Percentiles rank a stretch among this genome's conserved stretches.
phyloP scores from a whole-genome alignment of 345 rosid species.

The Geranium brycei region DNA sequence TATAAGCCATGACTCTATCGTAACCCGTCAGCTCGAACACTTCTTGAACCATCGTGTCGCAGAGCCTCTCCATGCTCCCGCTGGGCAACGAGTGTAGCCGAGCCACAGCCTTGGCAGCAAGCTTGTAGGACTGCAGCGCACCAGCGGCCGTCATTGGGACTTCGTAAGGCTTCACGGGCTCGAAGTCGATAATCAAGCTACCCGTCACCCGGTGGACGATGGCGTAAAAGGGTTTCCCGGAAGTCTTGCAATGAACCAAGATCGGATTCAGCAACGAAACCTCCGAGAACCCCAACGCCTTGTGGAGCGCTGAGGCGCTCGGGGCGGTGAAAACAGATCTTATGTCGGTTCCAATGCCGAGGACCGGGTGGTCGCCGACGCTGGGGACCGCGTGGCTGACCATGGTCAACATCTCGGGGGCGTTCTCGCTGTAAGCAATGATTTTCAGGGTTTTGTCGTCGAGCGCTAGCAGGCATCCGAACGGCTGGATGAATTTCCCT shows the following conservation, averaged over 20 bases:
- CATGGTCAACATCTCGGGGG: slow-evolving; percentile 80
- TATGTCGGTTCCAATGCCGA: slow-evolving; percentile 63
- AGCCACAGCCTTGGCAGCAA: slow-evolving; percentile 89
- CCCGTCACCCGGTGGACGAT: slow-evolving; percentile 83
- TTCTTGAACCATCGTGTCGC: slow-evolving; percentile 87
- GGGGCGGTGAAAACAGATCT: slow-evolving; percentile 73
- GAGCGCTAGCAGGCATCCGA: slow-evolving; percentile 88
- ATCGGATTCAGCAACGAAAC: slow-evolving; percentile 85
- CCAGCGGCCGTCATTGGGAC: slow-evolving; percentile 97
- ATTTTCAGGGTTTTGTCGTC: slow-evolving; percentile 79
- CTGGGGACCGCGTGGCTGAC: slow-evolving; percentile 88
- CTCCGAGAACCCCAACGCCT: slow-evolving; percentile 78
- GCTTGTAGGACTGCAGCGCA: slow-evolving; percentile 90
- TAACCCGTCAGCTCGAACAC: slow-evolving; percentile 93
- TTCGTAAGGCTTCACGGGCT: slow-evolving; percentile 93
- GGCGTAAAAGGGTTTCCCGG: slow-evolving; percentile 91
- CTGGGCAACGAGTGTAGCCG: slow-evolving; percentile 78
- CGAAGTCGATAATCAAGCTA: slow-evolving; percentile 79
- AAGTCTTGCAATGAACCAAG: slow-evolving; percentile 85
- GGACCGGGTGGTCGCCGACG: slow-evolving; percentile 70
- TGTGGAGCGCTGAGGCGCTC: slow-evolving; percentile 76
- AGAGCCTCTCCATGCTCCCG: slow-evolving; percentile 81
- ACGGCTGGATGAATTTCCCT: slow-evolving; percentile 88
- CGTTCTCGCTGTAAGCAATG: slow-evolving; percentile 89
- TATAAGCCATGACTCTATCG: slow-evolving; percentile 93